Base-by-base conservation (phyloP, 257 asterid species). In the Ballota nigra region DNA sequence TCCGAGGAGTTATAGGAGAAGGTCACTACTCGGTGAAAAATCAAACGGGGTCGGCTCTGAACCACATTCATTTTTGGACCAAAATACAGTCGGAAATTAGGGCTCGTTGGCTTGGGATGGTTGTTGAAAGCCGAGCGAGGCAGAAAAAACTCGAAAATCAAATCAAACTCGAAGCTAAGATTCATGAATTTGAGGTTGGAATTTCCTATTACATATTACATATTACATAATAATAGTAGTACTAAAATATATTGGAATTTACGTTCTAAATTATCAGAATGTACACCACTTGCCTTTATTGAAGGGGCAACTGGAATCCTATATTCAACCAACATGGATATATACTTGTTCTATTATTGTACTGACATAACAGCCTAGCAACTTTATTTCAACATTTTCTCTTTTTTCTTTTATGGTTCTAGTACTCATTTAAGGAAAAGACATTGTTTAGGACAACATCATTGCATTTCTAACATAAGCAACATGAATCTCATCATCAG, bases 121-220 rank as follows among this genome's bases (percentile, higher is more conserved):
- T 90, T 36, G 79, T 75, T 0, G 87, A 86, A 60, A 82, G 84
- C 49, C 76, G 75, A 41, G 38, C 81, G 1, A 76, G 77, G 56
- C 95, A 85, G 78, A 90, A 78, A 63, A 85, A 85, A 72, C 83
- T 83, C 40, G 87, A 88, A 34, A 88, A 83, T 68, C 89, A 84
- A 79, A 66, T 83, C 45, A 86, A 86, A 75, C 87, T 88, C 6
- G 91, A 90, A 8, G 85, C 95, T 23, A 90, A 86, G 82, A 91
- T 90, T 68, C 92, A 90, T 24, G 91, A 86, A n/a, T 70, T 86
- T 41, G 92, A 88, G 97, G 95, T 86, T 5, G 9, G 11, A 36
- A n/a, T n/a, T n/a, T n/a, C n/a, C n/a, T 2, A 36, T 36, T 8
- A 0, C 10, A 36, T 8, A 1, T 36, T 36, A 8, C 43, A 1